Percentiles rank a stretch among this genome's conserved stretches.
Evolutionary conservation across 805 yeast genomes (phyloP).

Genomic region (Priceomyces fermenticarens): DNA sequence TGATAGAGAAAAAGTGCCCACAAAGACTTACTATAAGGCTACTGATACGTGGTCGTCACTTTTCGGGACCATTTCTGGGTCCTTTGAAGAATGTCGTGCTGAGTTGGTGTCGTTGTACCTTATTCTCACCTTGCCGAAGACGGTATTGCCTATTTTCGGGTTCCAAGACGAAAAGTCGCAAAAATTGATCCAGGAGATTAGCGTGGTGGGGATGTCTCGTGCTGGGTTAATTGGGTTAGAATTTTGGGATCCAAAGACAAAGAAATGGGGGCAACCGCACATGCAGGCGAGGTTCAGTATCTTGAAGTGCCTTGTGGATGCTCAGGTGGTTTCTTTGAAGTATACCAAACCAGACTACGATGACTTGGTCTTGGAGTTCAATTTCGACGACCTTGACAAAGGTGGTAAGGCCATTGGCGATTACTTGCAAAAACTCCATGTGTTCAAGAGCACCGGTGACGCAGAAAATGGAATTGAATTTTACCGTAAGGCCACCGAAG

Average conservation of each 20-base stretch:
- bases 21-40: slow-evolving; percentile 65
- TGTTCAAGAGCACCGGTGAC: slow-evolving; percentile 78
- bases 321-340: slow-evolving; percentile 60
- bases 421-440: slow-evolving; percentile 68
- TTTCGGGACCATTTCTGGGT: slow-evolving; percentile 79
- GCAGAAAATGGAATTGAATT: slow-evolving; percentile 59
- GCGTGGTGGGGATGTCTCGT: slow-evolving; percentile 79
- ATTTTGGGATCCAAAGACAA: slow-evolving; percentile 78
- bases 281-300: slow-evolving; percentile 92
- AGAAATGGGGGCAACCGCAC: slow-evolving; percentile 93
- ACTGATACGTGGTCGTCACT: slow-evolving; percentile 91
- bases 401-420: slow-evolving; percentile 76
- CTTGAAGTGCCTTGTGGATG: slow-evolving; percentile 67
- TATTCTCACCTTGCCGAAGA: slow-evolving; percentile 57
- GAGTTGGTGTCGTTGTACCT: slow-evolving; percentile 85
- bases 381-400: slow-evolving; percentile 57
- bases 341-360: slow-evolving; percentile 44
- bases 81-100: slow-evolving; percentile 92
- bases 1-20: slow-evolving; percentile 62
- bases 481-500: slow-evolving; percentile 67
- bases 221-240: slow-evolving; percentile 84
- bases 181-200: slow-evolving; percentile 60
- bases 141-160: slow-evolving; percentile 72
- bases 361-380: slow-evolving; percentile 61
- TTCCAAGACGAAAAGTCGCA: slow-evolving; percentile 55